A percentile compares a stretch with the other conserved stretches of the same genome.
phyloP scores from a whole-genome alignment of 768 basidiomycete genomes.

The Hericium alpestre region DNA sequence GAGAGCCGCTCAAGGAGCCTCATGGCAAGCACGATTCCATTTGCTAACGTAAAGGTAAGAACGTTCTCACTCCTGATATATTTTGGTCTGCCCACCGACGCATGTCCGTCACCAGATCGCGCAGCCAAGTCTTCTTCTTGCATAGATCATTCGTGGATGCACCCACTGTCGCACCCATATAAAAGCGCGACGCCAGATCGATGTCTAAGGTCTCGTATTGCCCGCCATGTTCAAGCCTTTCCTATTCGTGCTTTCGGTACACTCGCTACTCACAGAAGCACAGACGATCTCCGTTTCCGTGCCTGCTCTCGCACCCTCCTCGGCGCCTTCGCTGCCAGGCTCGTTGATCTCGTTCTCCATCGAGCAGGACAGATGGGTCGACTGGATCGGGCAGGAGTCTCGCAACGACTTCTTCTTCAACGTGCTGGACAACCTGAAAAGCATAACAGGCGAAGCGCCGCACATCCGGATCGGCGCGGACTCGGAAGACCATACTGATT shows the following conservation, averaged over 20 bases:
- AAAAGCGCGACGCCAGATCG: too few species aligned
- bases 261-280: neutral
- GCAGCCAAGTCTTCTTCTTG: neutral
- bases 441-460: conserved; percentile 41
- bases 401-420: conserved; percentile 53
- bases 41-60: too few species aligned
- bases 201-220: too few species aligned
- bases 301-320: conserved; percentile 1
- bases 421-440: conserved; percentile 43
- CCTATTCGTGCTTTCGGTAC: neutral
- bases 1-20: too few species aligned
- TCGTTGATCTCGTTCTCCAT: conserved; percentile 51
- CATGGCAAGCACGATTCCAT: too few species aligned
- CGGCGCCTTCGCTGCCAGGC: neutral
- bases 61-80: neutral
- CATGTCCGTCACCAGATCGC: neutral
- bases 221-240: neutral
- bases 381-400: conserved; percentile 46
- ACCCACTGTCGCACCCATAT: too few species aligned
- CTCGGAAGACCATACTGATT: conserved; percentile 48
- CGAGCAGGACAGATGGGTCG: conserved; percentile 61
- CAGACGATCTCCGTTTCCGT: conserved; percentile 3
- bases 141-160: neutral
- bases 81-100: neutral
- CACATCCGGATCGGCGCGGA: conserved; percentile 49